Percentiles rank a stretch among this genome's conserved stretches.
These are phyloP conservation scores for Schizosaccharomyces cryophilus DNA, from an alignment of 805 yeast genomes.

Conservation along the genomic window DNA sequence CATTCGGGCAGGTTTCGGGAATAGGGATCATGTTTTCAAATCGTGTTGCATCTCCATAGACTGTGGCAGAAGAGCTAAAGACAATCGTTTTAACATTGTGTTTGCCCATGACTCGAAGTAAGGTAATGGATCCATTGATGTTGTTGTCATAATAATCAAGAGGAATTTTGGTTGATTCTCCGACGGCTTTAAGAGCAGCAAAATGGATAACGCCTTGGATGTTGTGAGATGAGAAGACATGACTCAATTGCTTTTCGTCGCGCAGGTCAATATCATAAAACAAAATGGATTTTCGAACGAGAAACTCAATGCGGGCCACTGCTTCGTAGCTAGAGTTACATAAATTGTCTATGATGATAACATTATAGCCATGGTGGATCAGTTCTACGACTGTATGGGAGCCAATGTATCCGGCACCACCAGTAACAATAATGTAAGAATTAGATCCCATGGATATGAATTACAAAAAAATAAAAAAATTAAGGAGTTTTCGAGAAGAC, in stretches of 20 bases:
- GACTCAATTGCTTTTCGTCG: constrained; percentile 23
- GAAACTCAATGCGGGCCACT: constrained; percentile 32
- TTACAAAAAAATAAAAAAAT: background rate
- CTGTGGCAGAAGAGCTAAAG: constrained; percentile 61
- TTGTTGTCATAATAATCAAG: constrained; percentile 44
- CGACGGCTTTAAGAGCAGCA: constrained; percentile 68
- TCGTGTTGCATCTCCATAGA: constrained; percentile 58
- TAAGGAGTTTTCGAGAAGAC: background rate
- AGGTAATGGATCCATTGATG: constrained; percentile 35
- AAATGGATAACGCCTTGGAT: constrained; percentile 47
- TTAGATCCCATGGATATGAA: background rate
- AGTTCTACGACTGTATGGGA: constrained; percentile 48
- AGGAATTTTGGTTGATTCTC: constrained; percentile 48
- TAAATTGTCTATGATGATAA: constrained; percentile 50
- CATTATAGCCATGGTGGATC: constrained; percentile 35
- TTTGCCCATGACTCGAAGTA: constrained; percentile 29
- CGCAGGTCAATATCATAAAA: constrained; percentile 35
- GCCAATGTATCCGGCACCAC: constrained; percentile 75
- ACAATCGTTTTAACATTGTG: constrained; percentile 30
- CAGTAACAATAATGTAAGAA: constrained; percentile 30
- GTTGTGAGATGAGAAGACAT: constrained; percentile 24
- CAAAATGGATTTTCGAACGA: constrained; percentile 22
- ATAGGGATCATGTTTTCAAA: constrained; percentile 41
- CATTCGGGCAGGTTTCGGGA: constrained; percentile 53
- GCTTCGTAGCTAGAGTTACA: constrained; percentile 44